Conservation (phyloP, 768 basidiomycete species). For the Podaxis rugospora region DNA sequence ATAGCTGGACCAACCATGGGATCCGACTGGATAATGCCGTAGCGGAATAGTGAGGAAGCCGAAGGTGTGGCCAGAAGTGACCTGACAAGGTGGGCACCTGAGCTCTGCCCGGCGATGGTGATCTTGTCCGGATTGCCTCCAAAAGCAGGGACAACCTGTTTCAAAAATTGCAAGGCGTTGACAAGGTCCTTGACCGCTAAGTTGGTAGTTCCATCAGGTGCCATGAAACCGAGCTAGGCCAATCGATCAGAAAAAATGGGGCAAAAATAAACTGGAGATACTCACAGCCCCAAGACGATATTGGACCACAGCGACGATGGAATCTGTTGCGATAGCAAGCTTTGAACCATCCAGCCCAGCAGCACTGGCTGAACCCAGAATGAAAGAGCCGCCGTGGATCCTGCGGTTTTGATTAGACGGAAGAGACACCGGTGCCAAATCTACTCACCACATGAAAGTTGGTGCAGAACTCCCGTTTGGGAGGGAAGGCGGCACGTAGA, state of each 20-base stretch:
- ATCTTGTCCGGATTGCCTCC: conserved; percentile 64
- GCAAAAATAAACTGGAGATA: conserved; percentile 10
- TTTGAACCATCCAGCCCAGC: conserved; percentile 76
- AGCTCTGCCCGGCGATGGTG: conserved; percentile 80
- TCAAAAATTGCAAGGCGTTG: conserved; percentile 60
- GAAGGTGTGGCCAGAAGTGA: conserved; percentile 71
- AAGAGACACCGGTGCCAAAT: background rate
- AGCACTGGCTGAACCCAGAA: conserved; percentile 62
- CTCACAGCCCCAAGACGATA: conserved; percentile 78
- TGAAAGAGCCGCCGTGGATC: conserved; percentile 87
- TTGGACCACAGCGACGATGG: conserved; percentile 79
- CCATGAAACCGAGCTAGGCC: conserved; percentile 65
- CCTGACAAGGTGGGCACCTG: conserved; percentile 74
- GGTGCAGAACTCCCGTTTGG: conserved; percentile 33
- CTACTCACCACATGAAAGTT: conserved; percentile 56
- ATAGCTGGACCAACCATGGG: conserved; percentile 57
- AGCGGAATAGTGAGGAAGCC: conserved; percentile 67
- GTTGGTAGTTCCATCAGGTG: conserved; percentile 68
- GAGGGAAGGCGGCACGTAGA: conserved; percentile 58
- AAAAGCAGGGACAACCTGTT: conserved; percentile 53
- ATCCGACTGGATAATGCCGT: conserved; percentile 82
- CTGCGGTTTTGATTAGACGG: conserved; percentile 27
- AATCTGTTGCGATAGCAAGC: conserved; percentile 63
- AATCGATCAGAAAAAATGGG: conserved; percentile 7
- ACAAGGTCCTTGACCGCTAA: conserved; percentile 68